Evolutionary conservation across 768 basidiomycete genomes (phyloP), one percentile per base, ranked within the genome.

Genomic region (Rhizopogon sp.): DNA sequence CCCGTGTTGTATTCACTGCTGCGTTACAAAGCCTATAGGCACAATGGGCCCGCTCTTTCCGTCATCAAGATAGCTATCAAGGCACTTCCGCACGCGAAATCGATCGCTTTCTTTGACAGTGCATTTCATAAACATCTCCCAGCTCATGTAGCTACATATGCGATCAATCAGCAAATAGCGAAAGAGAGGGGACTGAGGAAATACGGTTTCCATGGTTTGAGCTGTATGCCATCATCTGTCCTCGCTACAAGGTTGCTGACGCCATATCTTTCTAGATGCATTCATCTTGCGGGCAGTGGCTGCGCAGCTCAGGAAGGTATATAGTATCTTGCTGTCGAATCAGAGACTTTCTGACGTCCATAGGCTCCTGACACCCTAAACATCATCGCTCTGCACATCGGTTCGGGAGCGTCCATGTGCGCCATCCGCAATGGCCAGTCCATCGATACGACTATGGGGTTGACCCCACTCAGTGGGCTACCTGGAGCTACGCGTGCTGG

Each of bases 141-240:
- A 0, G 61, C 70, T 5, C 85, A 93, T 63, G 83, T 94, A 52
- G 80, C 87, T 39, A 87, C 82, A 50, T 95, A 93, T 64, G 83
- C 92, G 0, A 85, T 96, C 51, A 73, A 87, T 58, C 87, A 80
- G 60, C 64, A 72, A 8, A 71, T 87, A 43, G 82, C 88, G 0
- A 74, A 74, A 39, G 71, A 80, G 43, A 82, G 83, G 43, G 87
- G 88, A 1, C 75, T 96, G 43, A 83, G 83, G 66, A 94, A 93
- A 69, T 96, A 95, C 64, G 94, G 94, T 16, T 94, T 94, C 69
- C 94, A 97, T 62, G 94, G 94, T 2, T 66, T 93, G 61, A 87
- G 85, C 60, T 89, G 86, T 82, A 57, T 71, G 43, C 17, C 3
- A 13, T 46, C 16, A 13, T 11, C 39, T 51, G 8, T 54, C 25